phyloP scores from a whole-genome alignment of 2,329 filamentous ascomycete genomes.

The Penicillium digitatum region DNA sequence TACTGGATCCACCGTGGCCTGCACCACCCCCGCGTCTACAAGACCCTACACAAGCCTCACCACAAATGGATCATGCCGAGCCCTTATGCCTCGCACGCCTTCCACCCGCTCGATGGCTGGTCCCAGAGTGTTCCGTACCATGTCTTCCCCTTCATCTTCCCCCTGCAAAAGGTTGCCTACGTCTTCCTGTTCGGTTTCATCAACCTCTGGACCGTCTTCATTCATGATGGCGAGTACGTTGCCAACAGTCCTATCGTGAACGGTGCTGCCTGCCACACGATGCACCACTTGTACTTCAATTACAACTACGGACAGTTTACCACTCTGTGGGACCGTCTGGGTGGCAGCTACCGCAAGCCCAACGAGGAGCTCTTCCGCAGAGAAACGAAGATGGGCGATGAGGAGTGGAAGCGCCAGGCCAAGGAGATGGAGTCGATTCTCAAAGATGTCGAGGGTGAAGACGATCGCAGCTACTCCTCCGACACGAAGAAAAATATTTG shows the following conservation, averaged over 20 bases:
- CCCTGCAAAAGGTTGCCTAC: constrained; percentile 85
- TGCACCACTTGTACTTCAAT: constrained; percentile 84
- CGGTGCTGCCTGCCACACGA: constrained; percentile 90
- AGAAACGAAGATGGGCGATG: constrained; percentile 78
- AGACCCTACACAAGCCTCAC: constrained; percentile 88
- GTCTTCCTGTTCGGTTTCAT: constrained; percentile 84
- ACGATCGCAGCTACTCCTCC: constrained; percentile 44
- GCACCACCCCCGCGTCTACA: constrained; percentile 79
- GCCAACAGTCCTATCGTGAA: constrained; percentile 89
- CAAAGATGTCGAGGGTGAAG: constrained; percentile 64
- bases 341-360: constrained; percentile 80
- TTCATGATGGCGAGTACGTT: constrained; percentile 92
- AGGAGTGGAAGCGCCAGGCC: constrained; percentile 73
- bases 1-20: constrained; percentile 88
- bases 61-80: constrained; percentile 99
- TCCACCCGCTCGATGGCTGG: constrained; percentile 91
- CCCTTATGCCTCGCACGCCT: constrained; percentile 86
- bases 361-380: constrained; percentile 80
- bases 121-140: constrained; percentile 88
- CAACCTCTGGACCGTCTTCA: constrained; percentile 96
- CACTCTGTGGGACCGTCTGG: constrained; percentile 84
- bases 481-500: constrained; percentile 36
- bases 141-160: constrained; percentile 86
- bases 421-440: constrained; percentile 73
- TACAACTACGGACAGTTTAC: constrained; percentile 96